A percentile compares a stretch with the other conserved stretches of the same genome.
Conservation (phyloP, 371 early-diverging fungal genomes). For the Apophysomyces trapeziformis region DNA sequence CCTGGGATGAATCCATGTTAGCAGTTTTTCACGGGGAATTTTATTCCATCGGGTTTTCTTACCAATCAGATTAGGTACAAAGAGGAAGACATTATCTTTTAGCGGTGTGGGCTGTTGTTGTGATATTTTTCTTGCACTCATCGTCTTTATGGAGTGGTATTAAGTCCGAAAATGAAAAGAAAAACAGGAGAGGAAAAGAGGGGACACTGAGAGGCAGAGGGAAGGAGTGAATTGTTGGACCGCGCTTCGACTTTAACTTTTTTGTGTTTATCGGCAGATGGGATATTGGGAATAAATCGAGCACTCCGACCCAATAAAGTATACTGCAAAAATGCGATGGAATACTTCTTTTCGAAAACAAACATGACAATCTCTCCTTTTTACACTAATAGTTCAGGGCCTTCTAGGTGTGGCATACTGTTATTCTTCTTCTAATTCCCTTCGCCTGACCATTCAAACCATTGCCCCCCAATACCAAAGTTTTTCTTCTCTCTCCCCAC, state of each 20-base stretch:
- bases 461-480: no score
- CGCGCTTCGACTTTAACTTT: slow-evolving; percentile 2
- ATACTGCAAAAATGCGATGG: no score
- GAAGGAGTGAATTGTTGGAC: background rate
- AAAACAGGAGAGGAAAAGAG: background rate
- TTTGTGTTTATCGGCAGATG: background rate
- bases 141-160: background rate
- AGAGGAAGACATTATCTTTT: slow-evolving; percentile 78
- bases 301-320: background rate
- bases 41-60: slow-evolving; percentile 22
- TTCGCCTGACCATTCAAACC: no score
- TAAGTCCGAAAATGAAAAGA: background rate
- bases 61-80: slow-evolving; percentile 92
- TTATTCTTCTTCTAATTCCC: no score
- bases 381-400: no score
- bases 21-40: slow-evolving; percentile 1
- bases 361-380: no score
- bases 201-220: no score
- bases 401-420: no score
- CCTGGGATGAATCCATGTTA: slow-evolving; percentile 49
- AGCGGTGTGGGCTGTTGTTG: background rate
- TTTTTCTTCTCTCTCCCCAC: no score
- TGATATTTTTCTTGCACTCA: background rate
- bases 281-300: background rate
- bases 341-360: background rate